Percentiles rank a stretch among this genome's conserved stretches.
These are phyloP conservation scores for Neofusicoccum cordaticola DNA, from an alignment of 2,329 filamentous ascomycete species.

Conservation along the genomic window DNA sequence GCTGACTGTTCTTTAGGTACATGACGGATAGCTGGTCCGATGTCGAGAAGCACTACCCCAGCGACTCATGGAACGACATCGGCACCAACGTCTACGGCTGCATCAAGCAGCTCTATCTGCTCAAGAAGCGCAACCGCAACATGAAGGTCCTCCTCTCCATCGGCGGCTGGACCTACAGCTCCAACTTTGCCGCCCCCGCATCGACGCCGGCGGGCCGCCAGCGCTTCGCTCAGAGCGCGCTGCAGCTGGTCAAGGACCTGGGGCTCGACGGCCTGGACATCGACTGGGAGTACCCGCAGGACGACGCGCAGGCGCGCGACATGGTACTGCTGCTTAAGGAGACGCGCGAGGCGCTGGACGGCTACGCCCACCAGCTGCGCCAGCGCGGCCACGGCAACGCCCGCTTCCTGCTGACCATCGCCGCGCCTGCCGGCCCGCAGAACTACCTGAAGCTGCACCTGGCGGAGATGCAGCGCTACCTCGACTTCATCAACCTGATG, in stretches of 20 bases:
- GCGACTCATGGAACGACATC: slow-evolving; percentile 62
- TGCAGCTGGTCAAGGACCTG: slow-evolving; percentile 72
- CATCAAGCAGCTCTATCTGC: slow-evolving; percentile 70
- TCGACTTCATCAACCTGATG: slow-evolving; percentile 54
- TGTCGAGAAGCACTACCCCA: slow-evolving; percentile 64
- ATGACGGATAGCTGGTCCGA: slow-evolving; percentile 70
- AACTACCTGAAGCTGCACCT: slow-evolving; percentile 45
- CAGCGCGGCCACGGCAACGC: not conserved
- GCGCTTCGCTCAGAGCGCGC: slow-evolving; percentile 67
- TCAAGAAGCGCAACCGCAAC: slow-evolving; percentile 73
- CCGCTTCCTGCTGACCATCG: slow-evolving; percentile 43
- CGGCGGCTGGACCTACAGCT: slow-evolving; percentile 76
- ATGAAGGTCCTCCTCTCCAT: slow-evolving; percentile 80
- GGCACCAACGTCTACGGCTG: slow-evolving; percentile 75
- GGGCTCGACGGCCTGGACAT: slow-evolving; percentile 62
- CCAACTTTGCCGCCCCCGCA: slow-evolving; percentile 71
- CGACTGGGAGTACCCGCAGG: slow-evolving; percentile 49
- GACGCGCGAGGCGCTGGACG: slow-evolving; percentile 38
- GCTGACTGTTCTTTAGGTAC: slow-evolving; percentile 39
- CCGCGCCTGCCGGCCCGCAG: slow-evolving; percentile 42
- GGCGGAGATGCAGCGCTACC: slow-evolving; percentile 38
- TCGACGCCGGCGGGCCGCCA: slow-evolving; percentile 60
- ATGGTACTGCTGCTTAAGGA: slow-evolving; percentile 40
- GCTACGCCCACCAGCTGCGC: slow-evolving; percentile 32
- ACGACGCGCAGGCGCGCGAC: slow-evolving; percentile 39